Evolutionary conservation across 139 green algal species (phyloP).

Genomic region (Chlorella sp.): DNA sequence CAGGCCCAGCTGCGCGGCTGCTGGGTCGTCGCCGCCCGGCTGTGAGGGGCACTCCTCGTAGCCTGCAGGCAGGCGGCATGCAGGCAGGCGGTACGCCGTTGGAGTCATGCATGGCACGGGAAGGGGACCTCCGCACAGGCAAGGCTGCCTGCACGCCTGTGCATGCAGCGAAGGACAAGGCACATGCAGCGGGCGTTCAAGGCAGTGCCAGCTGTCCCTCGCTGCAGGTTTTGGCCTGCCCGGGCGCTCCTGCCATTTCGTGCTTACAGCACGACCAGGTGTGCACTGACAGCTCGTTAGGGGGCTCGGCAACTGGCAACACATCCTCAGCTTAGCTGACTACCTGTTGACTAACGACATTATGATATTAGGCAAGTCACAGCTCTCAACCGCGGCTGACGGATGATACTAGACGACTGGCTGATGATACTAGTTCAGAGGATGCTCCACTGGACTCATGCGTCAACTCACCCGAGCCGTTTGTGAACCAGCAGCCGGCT

Average conservation of each 20-base stretch:
- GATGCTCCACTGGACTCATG: too few species aligned
- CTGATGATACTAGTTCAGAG: too few species aligned
- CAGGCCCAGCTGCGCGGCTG: background rate
- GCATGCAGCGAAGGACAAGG: background rate
- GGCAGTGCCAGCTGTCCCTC: background rate
- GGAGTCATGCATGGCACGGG: too few species aligned
- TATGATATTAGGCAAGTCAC: too few species aligned
- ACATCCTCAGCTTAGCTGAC: too few species aligned
- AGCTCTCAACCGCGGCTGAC: too few species aligned
- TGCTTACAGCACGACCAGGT: background rate
- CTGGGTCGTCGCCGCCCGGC: background rate
- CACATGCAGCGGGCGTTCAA: background rate
- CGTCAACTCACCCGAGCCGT: background rate
- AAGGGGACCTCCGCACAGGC: too few species aligned
- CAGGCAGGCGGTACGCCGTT: background rate
- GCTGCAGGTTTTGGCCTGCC: background rate
- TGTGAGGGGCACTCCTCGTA: background rate
- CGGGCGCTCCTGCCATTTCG: background rate
- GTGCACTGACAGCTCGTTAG: too few species aligned
- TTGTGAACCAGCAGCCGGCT: constrained; percentile 43
- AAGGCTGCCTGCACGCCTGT: background rate
- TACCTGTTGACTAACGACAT: too few species aligned
- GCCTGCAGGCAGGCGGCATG: background rate
- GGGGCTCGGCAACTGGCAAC: too few species aligned
- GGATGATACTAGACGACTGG: too few species aligned